Evolutionary conservation across 78 protist genomes (phyloP), one percentile per base, ranked within the genome.

Genomic region (Emiliania huxleyi): DNA sequence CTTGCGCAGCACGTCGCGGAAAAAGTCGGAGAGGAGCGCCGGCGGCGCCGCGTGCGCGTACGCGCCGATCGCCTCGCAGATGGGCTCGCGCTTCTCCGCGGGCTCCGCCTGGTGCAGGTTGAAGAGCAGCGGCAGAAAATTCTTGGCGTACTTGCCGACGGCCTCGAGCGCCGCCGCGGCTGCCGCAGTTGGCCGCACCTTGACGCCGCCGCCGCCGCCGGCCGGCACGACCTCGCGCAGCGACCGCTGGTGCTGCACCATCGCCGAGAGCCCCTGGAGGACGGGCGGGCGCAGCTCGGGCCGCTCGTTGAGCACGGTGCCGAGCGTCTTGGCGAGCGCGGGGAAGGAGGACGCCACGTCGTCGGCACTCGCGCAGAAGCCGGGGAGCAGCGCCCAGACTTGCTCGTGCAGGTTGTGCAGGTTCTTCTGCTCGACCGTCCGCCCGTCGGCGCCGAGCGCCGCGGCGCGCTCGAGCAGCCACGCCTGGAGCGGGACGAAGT

Each of bases 381-480:
- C 48, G 15, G 89, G 89, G 23, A 81, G 22, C 42, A 81, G 56
- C 55, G 89, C 56, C 89, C 89, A 81, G 44, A 44, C 56, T 48
- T 77, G 85, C 55, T 29, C 55, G 38, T 2, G 29, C 33, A 81
- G 89, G n/a, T 42, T 44, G 49, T 0, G 40, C 35, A 44, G 38
- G n/a, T 44, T 81, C 38, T 29, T 21, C 29, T 4, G 37, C 56
- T 44, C 48, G 5, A 44, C 56, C 25, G 22, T 2, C 42, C 48
- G 87, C 1, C 55, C 48, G 38, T 43, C 56, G 25, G 15, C 89
- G 22, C 3, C 56, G 42, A 44, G 49, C 18, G 23, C 40, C 42
- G n/a, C 23, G 38, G 56, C 48, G 0, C 56, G 89, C 42, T 19
- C 37, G 29, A 44, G 38, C 23, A 81, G 38, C 89, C 56, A 44